Evolutionary conservation across 2,329 filamentous ascomycete species (phyloP).

Genomic region (Diaporthe velutina): DNA sequence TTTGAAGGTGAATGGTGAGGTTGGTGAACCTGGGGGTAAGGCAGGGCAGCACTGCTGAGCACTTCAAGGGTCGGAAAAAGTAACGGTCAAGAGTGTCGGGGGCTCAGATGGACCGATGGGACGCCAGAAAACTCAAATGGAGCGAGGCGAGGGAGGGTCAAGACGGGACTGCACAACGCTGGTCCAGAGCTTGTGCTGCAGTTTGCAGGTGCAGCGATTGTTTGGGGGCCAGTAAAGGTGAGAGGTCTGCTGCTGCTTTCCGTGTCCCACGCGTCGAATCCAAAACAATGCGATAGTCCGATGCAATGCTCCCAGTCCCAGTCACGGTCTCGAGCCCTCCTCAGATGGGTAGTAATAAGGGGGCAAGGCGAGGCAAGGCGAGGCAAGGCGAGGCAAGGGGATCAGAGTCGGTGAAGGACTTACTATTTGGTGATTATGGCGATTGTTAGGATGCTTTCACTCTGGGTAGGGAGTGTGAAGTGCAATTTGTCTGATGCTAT

Average conservation of each 20-base stretch:
- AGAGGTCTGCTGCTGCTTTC: neutral
- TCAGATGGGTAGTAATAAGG: neutral
- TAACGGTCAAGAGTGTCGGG: constrained; percentile 9
- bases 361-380: neutral
- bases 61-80: neutral
- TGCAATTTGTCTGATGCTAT: constrained; percentile 3
- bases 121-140: constrained; percentile 29
- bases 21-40: neutral
- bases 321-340: neutral
- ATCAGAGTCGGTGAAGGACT: neutral
- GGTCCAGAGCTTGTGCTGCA: neutral
- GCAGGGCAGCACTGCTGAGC: neutral
- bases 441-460: neutral
- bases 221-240: neutral
- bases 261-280: constrained; percentile 27
- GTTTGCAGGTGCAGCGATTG: constrained; percentile 1
- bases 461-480: neutral
- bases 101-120: constrained; percentile 17
- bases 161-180: constrained; percentile 2
- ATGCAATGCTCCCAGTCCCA: constrained; percentile 7
- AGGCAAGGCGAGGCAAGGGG: neutral
- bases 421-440: neutral
- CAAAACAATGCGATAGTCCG: constrained; percentile 30
- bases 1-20: neutral
- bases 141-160: neutral